Base-by-base conservation (phyloP, 225 moss, liverwort and hornwort species). In the Ulota crispa region DNA sequence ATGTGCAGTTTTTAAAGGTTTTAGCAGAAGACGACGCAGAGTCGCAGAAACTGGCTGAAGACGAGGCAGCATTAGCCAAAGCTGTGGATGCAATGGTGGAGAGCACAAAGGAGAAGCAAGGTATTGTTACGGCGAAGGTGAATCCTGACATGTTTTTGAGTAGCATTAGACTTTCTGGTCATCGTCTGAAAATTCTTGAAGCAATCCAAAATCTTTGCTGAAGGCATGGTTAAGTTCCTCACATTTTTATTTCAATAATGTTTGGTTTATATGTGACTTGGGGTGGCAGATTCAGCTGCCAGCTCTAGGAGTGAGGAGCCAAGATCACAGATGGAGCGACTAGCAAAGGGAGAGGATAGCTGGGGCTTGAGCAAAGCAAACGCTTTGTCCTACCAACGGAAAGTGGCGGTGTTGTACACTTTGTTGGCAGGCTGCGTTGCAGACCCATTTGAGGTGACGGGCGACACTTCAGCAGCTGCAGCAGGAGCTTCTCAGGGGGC, bases 351-450 rank as follows among this genome's bases (percentile, higher is more conserved):
- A 75, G 76, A 82, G 64, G 80, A 74, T 11, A 84, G 73, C 37
- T 91, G 86, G 73, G 86, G 84, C 64, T 82, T 85, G 77, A 82
- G 69, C 53, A 77, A 86, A 75, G 91, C 81, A 20, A 92, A 72
- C 24, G 61, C 34, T 16, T 62, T 95, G 87, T 84, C 91, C 27
- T 76, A 45, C 39, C 91, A 89, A 87, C 85, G 98, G 68, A 99
- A 95, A 85, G 77, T 95, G 41, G 93, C 95, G 76, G 95, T 99
- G 13, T 15, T 95, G 74, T 95, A 91, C 75, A 93, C 96, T 41
- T 70, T 96, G 15, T 76, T 99, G 73, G 93, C 94, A 81, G 95
- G 95, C 66, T 99, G 98, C 80, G 93, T 99, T 52, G 88, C 94
- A 39, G 98, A 99, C 79, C 89, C 93, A 56, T 83, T 91, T 30